Percentiles rank a stretch among this genome's conserved stretches.
phyloP scores from a whole-genome alignment of 306 rosid species.

The Hippophae tibetana region DNA sequence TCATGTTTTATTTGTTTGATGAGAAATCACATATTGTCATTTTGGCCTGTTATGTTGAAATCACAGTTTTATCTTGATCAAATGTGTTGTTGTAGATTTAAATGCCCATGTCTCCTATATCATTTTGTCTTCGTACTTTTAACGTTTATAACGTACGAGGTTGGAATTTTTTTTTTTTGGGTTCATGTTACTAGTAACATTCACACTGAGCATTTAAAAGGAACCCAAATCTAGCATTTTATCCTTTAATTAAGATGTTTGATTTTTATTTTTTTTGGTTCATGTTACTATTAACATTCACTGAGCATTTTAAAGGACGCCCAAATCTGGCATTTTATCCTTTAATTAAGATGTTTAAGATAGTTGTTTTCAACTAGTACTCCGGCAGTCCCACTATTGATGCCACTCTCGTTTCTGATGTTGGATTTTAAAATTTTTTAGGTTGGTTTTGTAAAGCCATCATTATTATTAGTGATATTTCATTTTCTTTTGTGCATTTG shows the following conservation, averaged over 20 bases:
- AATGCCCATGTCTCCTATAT: constrained; percentile 25
- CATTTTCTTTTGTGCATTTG: too few relatives aligned
- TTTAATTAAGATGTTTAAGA: neutral
- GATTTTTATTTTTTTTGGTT: neutral
- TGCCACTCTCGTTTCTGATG: neutral
- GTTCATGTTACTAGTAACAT: too few relatives aligned
- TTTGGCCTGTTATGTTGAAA: constrained; percentile 2
- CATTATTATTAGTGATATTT: too few relatives aligned
- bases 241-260: too few relatives aligned
- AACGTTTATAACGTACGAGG: neutral
- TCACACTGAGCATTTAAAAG: too few relatives aligned
- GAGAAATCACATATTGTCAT: neutral
- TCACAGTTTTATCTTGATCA: constrained; percentile 13
- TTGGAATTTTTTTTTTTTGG: neutral
- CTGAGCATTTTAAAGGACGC: neutral
- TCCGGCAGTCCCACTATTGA: neutral
- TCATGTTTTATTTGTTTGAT: neutral
- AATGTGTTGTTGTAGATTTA: constrained; percentile 36
- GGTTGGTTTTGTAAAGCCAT: neutral
- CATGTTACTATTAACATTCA: neutral
- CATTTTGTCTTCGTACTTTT: neutral
- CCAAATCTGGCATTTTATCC: neutral
- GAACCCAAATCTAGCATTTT: too few relatives aligned
- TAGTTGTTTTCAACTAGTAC: neutral
- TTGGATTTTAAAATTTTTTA: too few relatives aligned